Evolutionary conservation across 2,329 filamentous ascomycete genomes (phyloP).

Genomic region (Pseudogymnoascus sp.): DNA sequence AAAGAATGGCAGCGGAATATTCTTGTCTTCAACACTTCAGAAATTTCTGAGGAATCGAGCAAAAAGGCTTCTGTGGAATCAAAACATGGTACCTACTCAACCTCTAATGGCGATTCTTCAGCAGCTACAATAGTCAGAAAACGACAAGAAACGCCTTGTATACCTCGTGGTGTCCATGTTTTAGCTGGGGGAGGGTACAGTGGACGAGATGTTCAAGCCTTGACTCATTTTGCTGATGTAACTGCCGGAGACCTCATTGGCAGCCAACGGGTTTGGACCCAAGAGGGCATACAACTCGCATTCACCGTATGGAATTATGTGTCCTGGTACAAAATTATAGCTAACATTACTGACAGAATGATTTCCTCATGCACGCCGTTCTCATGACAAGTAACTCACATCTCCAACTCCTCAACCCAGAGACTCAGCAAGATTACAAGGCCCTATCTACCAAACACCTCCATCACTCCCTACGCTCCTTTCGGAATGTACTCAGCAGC

Average conservation of each 20-base stretch:
- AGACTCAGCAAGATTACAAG: slow-evolving; percentile 5
- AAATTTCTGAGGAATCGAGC: neutral
- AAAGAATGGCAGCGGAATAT: slow-evolving; percentile 3
- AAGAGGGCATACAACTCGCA: slow-evolving; percentile 15
- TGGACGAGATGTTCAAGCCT: neutral
- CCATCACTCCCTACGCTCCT: slow-evolving; percentile 13
- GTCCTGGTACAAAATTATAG: neutral
- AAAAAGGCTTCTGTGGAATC: neutral
- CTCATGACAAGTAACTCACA: slow-evolving; percentile 11
- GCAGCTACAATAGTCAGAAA: neutral
- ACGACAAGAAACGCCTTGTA: neutral
- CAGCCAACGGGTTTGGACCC: slow-evolving; percentile 10
- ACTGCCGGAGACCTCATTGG: neutral
- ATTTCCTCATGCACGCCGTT: slow-evolving; percentile 16
- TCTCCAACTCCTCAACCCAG: neutral
- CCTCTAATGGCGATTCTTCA: neutral
- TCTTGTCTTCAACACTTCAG: neutral
- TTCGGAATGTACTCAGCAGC: slow-evolving; percentile 11
- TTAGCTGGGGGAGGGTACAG: neutral
- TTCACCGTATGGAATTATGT: slow-evolving; percentile 11
- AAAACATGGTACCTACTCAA: neutral
- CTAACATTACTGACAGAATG: slow-evolving; percentile 10
- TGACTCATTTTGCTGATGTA: neutral
- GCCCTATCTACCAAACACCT: slow-evolving; percentile 12
- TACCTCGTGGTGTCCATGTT: neutral